Evolutionary conservation across 2,329 filamentous ascomycete genomes (phyloP), one percentile per base, ranked within the genome.

Genomic region (Alternaria metachromatica): DNA sequence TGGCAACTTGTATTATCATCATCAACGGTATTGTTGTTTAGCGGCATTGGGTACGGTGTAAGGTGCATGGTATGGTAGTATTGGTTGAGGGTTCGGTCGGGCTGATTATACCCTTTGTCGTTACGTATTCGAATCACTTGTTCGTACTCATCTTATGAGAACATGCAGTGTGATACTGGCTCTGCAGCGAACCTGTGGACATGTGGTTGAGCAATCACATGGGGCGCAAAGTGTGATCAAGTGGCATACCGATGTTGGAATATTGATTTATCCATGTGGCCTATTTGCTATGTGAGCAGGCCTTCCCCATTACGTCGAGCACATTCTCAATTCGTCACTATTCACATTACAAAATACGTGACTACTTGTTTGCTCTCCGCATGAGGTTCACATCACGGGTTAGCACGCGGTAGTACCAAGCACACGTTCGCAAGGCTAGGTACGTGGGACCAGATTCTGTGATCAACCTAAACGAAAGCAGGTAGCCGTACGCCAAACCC

Each of bases 1-100:
- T 45, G 43, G 28, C 53, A 43, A n/a, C 21, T 30, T 60, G 33
- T 30, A 49, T 46, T 6, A n/a, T 56, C 37, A 15, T 25, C 18
- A 30, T 12, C 51, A 56, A 55, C 20, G 20, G 33, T 25, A 20
- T 50, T 62, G 33, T 60, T 51, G 54, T 62, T 64, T 58, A 63
- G 68, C 69, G 64, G 65, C 68, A 68, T 68, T 66, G 56, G 62
- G 64, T 57, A 66, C 6, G 63, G 67, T 61, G 67, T 58, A 46
- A 41, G 61, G 64, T 60, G 63, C 20, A 49, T 41, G 37, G n/a
- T 41, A 41, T 41, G n/a, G 20, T 53, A 13, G 49, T 18, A 25
- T 25, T 41, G 28, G 37, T 18, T 6, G 6, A 28, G 25, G 55
- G 45, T 46, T 54, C 26, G 26, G 41, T 21, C 18, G 21, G 50